Base-by-base conservation (phyloP, 2,329 filamentous ascomycete species). In the Cercospora janseana region DNA sequence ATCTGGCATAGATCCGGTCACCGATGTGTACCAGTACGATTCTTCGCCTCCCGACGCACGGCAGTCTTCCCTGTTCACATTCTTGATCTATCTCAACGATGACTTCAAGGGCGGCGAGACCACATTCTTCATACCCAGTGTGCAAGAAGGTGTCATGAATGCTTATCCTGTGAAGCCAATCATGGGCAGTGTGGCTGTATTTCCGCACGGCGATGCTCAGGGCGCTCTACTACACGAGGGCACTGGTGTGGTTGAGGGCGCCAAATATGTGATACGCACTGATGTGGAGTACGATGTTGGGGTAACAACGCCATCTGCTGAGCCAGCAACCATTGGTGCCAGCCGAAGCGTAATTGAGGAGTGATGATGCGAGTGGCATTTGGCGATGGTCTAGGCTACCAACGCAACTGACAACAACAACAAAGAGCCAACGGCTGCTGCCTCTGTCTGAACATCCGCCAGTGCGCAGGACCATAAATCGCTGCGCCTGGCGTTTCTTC, bases 71-170 rank as follows among this genome's bases (percentile, higher is more conserved):
- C 70, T 87, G 2, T 87, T 85, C 57, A 87, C 83, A 0, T 86
- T 87, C 61, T 66, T 87, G 12, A 75, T 87, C 2, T 87, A 87
- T 57, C 72, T 87, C 2, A 86, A 86, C 42, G 83, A 87, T 54
- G 83, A 87, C 50, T 87, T 87, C 46, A 79, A 84, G 57, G 83
- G 81, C 7, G 84, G 84, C 18, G 83, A 87, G 65, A 87, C 84
- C 0, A 86, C 82, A 0, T 87, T 85, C 61, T 87, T 87, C 65
- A 66, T 86, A 4, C 85, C 85, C 0, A 82, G 79, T 4, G 73
- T 78, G 0, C 72, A 75, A 13, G 84, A 88, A 55, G 84, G 84
- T 0, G 76, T 75, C 0, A 75, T 88, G 57, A 86, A 87, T 58
- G 84, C 84, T 0, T 86, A 87, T 58, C 81, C 82, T 0, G 78